Evolutionary conservation across 106 monocot genomes (phyloP).

Genomic region (Triglochin maritima): DNA sequence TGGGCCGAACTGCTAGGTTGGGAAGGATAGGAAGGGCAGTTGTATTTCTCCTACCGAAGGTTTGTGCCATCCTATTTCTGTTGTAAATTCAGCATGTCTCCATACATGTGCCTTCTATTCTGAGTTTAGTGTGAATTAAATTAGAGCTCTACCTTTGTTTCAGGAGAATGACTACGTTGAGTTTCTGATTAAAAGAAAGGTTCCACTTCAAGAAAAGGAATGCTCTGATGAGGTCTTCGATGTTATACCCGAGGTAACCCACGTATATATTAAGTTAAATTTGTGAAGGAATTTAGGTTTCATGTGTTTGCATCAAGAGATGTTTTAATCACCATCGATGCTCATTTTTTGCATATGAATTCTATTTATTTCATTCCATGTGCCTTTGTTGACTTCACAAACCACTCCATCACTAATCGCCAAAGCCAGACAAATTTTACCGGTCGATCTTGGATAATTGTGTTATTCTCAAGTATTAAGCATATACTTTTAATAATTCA

Average conservation of each 20-base stretch:
- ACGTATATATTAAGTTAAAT: too few species aligned
- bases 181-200: conserved; percentile 56
- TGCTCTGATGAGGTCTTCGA: conserved; percentile 29
- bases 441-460: too few species aligned
- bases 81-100: not conserved
- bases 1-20: conserved; percentile 85
- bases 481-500: too few species aligned
- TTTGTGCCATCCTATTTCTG: conserved; percentile 12
- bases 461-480: too few species aligned
- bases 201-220: conserved; percentile 74
- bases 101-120: not conserved
- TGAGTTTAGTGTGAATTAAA: not conserved
- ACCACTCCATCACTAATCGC: too few species aligned
- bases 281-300: too few species aligned
- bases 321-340: too few species aligned
- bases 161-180: conserved; percentile 92
- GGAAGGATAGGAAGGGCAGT: conserved; percentile 81
- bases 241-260: conserved; percentile 52
- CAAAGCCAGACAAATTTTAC: too few species aligned
- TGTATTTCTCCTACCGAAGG: conserved; percentile 91
- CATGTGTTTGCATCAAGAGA: too few species aligned
- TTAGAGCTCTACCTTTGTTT: not conserved
- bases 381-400: too few species aligned
- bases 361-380: too few species aligned
- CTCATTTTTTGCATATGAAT: too few species aligned